Evolutionary conservation across 108 stramenopile genomes (phyloP).

Genomic region (Craspedostauros australis): DNA sequence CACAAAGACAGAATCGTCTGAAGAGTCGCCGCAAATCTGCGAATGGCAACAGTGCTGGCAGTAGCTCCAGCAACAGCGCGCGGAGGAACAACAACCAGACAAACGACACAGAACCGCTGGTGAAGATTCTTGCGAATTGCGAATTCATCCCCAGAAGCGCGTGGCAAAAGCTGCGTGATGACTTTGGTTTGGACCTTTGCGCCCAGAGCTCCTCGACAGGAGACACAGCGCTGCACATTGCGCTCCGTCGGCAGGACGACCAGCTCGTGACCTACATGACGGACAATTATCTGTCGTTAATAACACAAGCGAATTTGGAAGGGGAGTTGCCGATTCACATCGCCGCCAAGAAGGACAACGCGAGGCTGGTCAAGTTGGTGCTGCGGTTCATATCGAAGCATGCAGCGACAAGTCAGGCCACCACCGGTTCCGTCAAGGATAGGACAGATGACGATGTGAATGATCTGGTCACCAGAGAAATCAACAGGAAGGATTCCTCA

Average conservation of each 20-base stretch:
- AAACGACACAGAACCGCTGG: not conserved
- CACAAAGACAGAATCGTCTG: too few relatives aligned
- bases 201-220: not conserved
- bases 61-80: not conserved
- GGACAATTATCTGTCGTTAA: not conserved
- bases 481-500: too few relatives aligned
- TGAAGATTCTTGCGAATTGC: not conserved
- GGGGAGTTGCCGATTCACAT: not conserved
- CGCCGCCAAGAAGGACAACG: not conserved
- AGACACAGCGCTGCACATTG: not conserved
- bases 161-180: not conserved
- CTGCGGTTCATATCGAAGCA: not conserved
- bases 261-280: not conserved
- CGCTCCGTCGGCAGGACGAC: not conserved
- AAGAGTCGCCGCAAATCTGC: too few relatives aligned
- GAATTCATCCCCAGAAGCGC: not conserved
- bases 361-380: not conserved
- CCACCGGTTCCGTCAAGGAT: not conserved
- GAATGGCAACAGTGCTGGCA: too few relatives aligned
- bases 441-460: too few relatives aligned
- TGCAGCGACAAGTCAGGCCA: not conserved
- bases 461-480: too few relatives aligned
- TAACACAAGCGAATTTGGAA: not conserved
- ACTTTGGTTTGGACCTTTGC: not conserved
- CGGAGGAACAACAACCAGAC: not conserved